These are phyloP conservation scores for Colletotrichum sublineola DNA, from an alignment of 2,329 filamentous ascomycete species.

Conservation along the genomic window DNA sequence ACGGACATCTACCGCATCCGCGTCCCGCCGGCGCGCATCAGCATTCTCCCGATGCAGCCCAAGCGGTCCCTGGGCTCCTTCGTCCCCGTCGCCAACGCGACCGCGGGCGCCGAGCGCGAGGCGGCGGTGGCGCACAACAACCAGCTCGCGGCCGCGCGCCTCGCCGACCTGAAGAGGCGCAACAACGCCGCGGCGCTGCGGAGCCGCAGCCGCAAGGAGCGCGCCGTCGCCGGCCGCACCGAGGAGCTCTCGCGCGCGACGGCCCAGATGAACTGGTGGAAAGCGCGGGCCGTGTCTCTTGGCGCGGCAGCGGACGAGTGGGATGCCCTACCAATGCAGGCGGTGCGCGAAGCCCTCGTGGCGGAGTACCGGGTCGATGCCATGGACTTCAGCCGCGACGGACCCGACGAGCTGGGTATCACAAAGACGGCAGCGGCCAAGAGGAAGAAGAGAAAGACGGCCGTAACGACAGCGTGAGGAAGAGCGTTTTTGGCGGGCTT, in stretches of 20 bases:
- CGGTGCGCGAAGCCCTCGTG: background rate
- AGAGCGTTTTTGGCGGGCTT: background rate
- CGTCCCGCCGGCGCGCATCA: background rate
- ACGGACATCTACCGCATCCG: constrained; percentile 18
- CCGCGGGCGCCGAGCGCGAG: constrained; percentile 36
- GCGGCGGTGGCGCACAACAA: constrained; percentile 45
- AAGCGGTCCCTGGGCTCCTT: constrained; percentile 46
- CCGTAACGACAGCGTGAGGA: background rate
- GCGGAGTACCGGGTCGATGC: constrained; percentile 12
- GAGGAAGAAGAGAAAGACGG: background rate
- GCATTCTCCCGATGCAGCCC: constrained; percentile 46
- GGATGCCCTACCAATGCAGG: background rate
- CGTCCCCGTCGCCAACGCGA: constrained; percentile 40
- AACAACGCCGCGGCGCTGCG: constrained; percentile 57
- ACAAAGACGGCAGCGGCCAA: background rate
- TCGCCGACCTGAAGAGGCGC: constrained; percentile 49
- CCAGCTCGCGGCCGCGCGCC: constrained; percentile 46
- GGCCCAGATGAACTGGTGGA: constrained; percentile 5
- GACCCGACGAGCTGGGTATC: background rate
- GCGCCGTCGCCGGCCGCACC: constrained; percentile 44
- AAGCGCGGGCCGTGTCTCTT: background rate
- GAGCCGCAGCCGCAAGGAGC: constrained; percentile 45
- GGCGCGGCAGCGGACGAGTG: background rate
- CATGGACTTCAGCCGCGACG: constrained; percentile 6
- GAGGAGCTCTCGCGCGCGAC: constrained; percentile 47